Conservation (phyloP, 225 moss, liverwort and hornwort species). For the Bryoerythrophyllum caledonicum region DNA sequence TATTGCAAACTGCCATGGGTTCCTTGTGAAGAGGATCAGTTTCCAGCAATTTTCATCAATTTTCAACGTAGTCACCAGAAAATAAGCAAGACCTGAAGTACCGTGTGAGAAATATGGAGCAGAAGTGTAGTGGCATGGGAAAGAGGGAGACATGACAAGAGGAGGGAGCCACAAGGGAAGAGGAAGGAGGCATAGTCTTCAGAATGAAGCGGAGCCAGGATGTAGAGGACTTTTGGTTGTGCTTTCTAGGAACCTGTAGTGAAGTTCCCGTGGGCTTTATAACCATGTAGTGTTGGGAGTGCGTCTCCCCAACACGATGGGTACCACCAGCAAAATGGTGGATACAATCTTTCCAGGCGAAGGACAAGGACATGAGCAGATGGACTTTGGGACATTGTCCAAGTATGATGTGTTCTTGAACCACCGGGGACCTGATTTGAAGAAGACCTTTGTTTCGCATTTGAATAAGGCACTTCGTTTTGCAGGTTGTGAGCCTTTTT, state of each 20-base stretch:
- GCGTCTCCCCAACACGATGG: neutral
- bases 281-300: neutral
- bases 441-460: slow-evolving; percentile 12
- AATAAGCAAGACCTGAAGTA: neutral
- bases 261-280: neutral
- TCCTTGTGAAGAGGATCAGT: neutral
- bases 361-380: neutral
- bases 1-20: no score
- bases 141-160: neutral
- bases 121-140: neutral
- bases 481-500: neutral
- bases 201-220: neutral
- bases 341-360: neutral
- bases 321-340: neutral
- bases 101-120: neutral
- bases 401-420: slow-evolving; percentile 4
- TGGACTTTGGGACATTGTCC: neutral
- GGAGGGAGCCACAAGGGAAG: neutral
- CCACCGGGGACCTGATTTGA: slow-evolving; percentile 16
- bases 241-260: neutral
- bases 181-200: neutral
- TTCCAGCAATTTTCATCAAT: no score
- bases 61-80: neutral
- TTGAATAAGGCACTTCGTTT: neutral
- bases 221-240: neutral